These are phyloP conservation scores for Creolimax fragrantissima DNA, from an alignment of 78 protist species.

Conservation along the genomic window DNA sequence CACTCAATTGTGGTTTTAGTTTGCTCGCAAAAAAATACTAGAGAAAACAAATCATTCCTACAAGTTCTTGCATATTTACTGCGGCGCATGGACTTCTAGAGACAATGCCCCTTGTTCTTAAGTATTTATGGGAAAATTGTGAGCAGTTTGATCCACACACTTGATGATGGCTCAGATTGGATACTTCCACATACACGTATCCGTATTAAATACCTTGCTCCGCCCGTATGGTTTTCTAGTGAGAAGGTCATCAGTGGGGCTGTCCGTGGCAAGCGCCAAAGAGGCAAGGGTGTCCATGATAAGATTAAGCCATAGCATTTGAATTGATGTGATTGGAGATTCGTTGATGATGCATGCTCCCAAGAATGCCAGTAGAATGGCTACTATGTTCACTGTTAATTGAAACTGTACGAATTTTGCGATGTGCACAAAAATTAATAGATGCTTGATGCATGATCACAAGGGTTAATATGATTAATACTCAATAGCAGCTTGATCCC, in stretches of 20 bases:
- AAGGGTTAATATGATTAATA: neutral
- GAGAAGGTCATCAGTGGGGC: conserved; percentile 69
- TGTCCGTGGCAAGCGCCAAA: conserved; percentile 96
- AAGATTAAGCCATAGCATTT: conserved; percentile 69
- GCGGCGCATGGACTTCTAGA: no score
- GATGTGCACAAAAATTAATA: conserved; percentile 72
- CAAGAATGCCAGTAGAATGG: conserved; percentile 70
- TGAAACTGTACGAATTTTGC: conserved; percentile 92
- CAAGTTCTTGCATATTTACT: no score
- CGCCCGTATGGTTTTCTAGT: conserved; percentile 69
- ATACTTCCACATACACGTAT: neutral
- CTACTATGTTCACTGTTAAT: conserved; percentile 84
- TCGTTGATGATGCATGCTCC: conserved; percentile 45
- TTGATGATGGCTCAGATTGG: no score
- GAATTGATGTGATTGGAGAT: conserved; percentile 80
- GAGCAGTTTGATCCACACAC: no score
- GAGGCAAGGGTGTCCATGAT: conserved; percentile 99
- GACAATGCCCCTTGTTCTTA: no score
- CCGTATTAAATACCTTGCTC: conserved; percentile 4
- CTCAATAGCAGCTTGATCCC: neutral
- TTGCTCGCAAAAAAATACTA: neutral
- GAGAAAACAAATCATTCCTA: neutral
- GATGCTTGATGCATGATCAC: neutral
- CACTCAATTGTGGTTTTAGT: no score
- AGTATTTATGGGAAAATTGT: no score